Evolutionary conservation across 257 asterid species (phyloP).

Genomic region (Solanum sejunctum): DNA sequence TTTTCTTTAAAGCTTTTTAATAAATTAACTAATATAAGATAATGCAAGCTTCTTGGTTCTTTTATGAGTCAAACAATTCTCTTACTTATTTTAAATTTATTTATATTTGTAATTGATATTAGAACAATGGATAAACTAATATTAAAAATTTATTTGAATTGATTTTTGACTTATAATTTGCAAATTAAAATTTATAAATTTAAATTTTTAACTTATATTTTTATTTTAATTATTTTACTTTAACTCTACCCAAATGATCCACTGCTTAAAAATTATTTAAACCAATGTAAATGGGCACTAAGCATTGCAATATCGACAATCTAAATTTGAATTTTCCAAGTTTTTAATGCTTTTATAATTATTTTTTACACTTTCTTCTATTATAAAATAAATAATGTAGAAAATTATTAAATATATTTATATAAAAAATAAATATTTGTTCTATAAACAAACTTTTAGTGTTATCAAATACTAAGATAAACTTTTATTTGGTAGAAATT

Average conservation of each 20-base stretch:
- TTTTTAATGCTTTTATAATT: neutral
- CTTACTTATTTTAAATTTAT: neutral
- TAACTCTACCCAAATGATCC: too few species aligned
- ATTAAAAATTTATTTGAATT: rapidly evolving
- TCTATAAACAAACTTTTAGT: neutral
- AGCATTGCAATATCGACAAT: neutral
- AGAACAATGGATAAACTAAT: too few species aligned
- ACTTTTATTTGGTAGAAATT: too few species aligned
- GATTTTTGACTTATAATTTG: too few species aligned
- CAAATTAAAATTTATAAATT: too few species aligned
- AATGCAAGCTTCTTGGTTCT: neutral
- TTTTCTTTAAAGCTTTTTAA: neutral
- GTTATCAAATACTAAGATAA: neutral
- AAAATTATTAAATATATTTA: too few species aligned
- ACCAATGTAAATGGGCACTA: too few species aligned
- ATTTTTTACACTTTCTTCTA: too few species aligned
- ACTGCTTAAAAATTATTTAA: too few species aligned
- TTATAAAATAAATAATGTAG: too few species aligned
- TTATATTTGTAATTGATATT: neutral
- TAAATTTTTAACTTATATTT: too few species aligned
- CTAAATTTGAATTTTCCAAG: neutral
- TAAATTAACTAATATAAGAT: neutral
- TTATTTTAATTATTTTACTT: too few species aligned
- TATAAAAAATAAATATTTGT: neutral
- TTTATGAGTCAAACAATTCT: neutral